phyloP scores from a whole-genome alignment of 345 rosid genomes.

The Mangifera indica region DNA sequence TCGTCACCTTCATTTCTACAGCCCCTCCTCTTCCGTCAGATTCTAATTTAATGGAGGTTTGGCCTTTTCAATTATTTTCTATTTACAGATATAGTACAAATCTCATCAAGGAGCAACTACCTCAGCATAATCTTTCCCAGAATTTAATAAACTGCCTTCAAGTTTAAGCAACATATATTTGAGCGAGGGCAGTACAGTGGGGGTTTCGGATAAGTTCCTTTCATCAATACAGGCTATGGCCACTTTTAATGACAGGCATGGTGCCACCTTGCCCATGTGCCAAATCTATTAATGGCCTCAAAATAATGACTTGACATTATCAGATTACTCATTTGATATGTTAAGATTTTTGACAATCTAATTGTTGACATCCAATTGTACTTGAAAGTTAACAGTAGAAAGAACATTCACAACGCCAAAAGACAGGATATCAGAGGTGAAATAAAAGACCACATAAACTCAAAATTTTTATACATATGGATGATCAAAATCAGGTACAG shows the following conservation, averaged over 20 bases:
- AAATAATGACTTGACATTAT: too few relatives aligned
- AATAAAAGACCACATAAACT: slow-evolving; percentile 10
- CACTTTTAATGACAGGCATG: not conserved
- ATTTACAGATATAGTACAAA: too few relatives aligned
- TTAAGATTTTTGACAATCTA: too few relatives aligned
- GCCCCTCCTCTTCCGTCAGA: not conserved
- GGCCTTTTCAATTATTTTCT: too few relatives aligned
- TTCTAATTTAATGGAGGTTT: too few relatives aligned
- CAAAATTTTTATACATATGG: slow-evolving; percentile 45
- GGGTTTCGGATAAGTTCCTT: not conserved
- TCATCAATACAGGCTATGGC: not conserved
- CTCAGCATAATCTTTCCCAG: not conserved
- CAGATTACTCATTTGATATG: too few relatives aligned
- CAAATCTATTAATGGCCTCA: not conserved
- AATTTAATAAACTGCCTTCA: not conserved
- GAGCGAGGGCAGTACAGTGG: not conserved
- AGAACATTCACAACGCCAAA: not conserved
- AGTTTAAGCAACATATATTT: too few relatives aligned
- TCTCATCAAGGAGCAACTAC: slow-evolving; percentile 11
- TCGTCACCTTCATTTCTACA: not conserved
- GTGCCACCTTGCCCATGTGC: not conserved
- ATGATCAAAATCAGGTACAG: slow-evolving; percentile 26
- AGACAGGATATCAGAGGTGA: not conserved
- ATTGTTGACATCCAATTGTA: too few relatives aligned
- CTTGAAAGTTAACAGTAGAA: too few relatives aligned